Evolutionary conservation across 2,329 filamentous ascomycete genomes (phyloP).

Genomic region (Pseudonectria buxi): DNA sequence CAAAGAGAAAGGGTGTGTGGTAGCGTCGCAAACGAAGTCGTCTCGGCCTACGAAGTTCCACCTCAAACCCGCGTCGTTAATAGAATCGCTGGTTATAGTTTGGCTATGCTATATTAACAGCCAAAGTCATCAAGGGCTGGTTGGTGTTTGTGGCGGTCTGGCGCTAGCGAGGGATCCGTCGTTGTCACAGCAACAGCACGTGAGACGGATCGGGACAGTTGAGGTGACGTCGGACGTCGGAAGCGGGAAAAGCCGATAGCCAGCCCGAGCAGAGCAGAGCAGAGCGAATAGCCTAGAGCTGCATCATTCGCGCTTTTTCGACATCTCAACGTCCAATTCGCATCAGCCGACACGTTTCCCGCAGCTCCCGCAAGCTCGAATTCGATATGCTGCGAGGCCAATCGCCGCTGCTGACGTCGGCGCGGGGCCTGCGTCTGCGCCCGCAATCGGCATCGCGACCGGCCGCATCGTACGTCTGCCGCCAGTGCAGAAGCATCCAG

Average conservation of each 20-base stretch:
- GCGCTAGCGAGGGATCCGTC: conserved; percentile 2
- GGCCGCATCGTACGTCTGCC: conserved; percentile 37
- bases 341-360: conserved; percentile 4
- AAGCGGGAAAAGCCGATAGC: conserved; percentile 27
- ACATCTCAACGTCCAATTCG: background rate
- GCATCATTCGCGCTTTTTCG: conserved; percentile 10
- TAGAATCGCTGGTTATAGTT: conserved; percentile 12
- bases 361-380: conserved; percentile 14
- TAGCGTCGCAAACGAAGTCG: conserved; percentile 10
- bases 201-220: conserved; percentile 8
- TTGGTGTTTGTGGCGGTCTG: conserved; percentile 4
- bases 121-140: conserved; percentile 9
- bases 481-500: conserved; percentile 54
- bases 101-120: conserved; percentile 8
- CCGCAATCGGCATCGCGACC: conserved; percentile 15
- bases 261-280: too few relatives aligned
- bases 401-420: conserved; percentile 32
- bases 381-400: conserved; percentile 36
- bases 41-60: conserved; percentile 20
- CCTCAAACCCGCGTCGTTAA: conserved; percentile 14
- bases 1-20: conserved; percentile 8
- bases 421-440: conserved; percentile 26
- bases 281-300: too few relatives aligned
- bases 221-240: conserved; percentile 14
- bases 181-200: conserved; percentile 25